Evolutionary conservation across 1,139 yeast genomes (phyloP).

Genomic region (Pneumocystis sp.): DNA sequence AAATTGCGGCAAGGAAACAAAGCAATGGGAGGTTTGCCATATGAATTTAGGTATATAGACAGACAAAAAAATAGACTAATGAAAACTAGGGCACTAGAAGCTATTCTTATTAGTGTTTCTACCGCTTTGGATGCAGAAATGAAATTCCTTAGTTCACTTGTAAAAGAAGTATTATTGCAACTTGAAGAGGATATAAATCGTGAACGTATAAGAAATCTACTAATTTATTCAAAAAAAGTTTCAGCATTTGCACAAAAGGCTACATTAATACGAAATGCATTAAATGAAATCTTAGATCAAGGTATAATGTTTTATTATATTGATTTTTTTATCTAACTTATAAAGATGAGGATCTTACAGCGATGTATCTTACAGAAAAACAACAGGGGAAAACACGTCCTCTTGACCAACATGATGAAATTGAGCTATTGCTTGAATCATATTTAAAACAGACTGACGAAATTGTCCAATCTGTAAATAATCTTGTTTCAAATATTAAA

Average conservation of each 20-base stretch:
- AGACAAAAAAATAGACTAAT: background rate
- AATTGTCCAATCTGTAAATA: constrained; percentile 84
- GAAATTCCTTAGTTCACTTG: constrained; percentile 53
- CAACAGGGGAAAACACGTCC: constrained; percentile 21
- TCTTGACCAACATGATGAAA: constrained; percentile 36
- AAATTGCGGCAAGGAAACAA: constrained; percentile 39
- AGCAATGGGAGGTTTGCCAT: constrained; percentile 31
- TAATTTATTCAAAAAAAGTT: constrained; percentile 67
- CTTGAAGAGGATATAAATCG: constrained; percentile 77
- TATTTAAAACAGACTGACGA: constrained; percentile 94
- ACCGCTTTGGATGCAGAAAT: constrained; percentile 75
- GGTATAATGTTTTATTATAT: background rate
- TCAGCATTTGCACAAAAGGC: constrained; percentile 77
- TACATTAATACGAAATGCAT: constrained; percentile 60
- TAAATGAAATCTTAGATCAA: constrained; percentile 76
- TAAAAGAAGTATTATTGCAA: constrained; percentile 66
- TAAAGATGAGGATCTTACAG: constrained; percentile 70
- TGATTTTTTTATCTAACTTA: constrained; percentile 30
- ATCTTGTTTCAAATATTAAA: constrained; percentile 66
- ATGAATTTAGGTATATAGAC: constrained; percentile 46
- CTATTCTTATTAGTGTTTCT: constrained; percentile 71
- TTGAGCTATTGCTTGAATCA: constrained; percentile 81
- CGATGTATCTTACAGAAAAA: constrained; percentile 56
- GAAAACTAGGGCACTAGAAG: constrained; percentile 47
- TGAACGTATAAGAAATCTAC: constrained; percentile 60